phyloP scores from a whole-genome alignment of 208 protist genomes.

The Crithidia thermophila region DNA sequence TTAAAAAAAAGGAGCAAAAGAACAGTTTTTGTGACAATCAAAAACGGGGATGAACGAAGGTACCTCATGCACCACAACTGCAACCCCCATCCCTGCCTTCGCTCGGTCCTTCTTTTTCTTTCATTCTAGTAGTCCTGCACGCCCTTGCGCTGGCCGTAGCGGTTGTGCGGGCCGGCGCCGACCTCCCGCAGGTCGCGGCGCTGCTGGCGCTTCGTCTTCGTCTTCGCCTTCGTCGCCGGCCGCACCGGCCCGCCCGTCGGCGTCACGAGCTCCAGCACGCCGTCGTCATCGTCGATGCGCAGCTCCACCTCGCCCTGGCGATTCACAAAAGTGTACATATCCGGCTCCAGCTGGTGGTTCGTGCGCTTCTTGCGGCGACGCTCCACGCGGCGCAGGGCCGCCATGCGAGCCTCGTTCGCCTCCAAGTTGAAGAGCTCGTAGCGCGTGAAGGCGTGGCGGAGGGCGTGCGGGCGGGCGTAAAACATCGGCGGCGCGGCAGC shows the following conservation, averaged over 20 bases:
- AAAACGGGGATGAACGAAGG: too few relatives aligned
- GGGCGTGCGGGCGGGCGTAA: constrained; percentile 57
- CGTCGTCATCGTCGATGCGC: constrained; percentile 87
- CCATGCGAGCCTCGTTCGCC: constrained; percentile 57
- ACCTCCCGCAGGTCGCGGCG: constrained; percentile 68
- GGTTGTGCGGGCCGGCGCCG: constrained; percentile 57
- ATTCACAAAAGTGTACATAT: constrained; percentile 78
- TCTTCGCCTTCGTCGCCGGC: constrained; percentile 43
- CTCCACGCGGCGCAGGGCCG: constrained; percentile 28
- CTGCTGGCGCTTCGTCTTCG: constrained; percentile 66
- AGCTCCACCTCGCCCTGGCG: constrained; percentile 83
- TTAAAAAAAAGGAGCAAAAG: too few relatives aligned
- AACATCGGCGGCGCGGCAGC: constrained; percentile 60
- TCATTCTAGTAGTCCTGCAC: constrained; percentile 59
- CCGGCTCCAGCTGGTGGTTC: constrained; percentile 83
- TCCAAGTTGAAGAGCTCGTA: constrained; percentile 83
- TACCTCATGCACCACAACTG: too few relatives aligned
- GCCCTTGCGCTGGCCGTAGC: constrained; percentile 57
- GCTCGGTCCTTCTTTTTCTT: too few relatives aligned
- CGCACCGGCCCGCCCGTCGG: constrained; percentile 23
- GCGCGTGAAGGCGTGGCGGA: constrained; percentile 50
- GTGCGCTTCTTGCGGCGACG: constrained; percentile 52
- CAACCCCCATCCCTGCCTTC: too few relatives aligned
- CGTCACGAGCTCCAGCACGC: constrained; percentile 71
- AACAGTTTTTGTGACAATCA: too few relatives aligned